These are phyloP conservation scores for Picochlorum sp. DNA, from an alignment of 139 green algal species.

Conservation along the genomic window DNA sequence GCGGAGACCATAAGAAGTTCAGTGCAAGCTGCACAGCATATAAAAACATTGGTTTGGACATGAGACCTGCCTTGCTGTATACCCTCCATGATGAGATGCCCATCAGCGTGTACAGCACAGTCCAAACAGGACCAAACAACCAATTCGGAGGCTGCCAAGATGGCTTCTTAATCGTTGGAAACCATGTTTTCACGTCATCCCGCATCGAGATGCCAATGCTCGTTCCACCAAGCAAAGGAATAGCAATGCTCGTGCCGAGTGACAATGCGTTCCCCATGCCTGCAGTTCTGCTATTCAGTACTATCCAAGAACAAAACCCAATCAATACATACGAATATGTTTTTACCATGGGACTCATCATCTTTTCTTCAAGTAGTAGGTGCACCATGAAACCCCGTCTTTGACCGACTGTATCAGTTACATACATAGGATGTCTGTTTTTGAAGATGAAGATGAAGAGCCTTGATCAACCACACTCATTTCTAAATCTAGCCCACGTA, in stretches of 20 bases:
- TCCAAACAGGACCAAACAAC: constrained; percentile 42
- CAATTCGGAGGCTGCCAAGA: constrained; percentile 33
- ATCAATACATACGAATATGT: no score
- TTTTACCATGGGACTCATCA: neutral
- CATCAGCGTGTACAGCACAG: constrained; percentile 27
- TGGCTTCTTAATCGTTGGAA: constrained; percentile 36
- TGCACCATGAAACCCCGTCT: neutral
- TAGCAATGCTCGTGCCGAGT: constrained; percentile 18
- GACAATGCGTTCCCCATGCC: constrained; percentile 23
- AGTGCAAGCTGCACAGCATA: constrained; percentile 24
- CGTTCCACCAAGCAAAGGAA: constrained; percentile 27
- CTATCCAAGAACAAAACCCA: no score
- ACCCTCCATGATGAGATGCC: constrained; percentile 28
- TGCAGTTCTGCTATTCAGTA: neutral
- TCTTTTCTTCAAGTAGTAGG: no score
- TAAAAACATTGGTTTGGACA: constrained; percentile 17
- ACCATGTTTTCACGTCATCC: constrained; percentile 39
- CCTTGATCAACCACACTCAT: no score
- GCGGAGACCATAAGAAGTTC: constrained; percentile 29
- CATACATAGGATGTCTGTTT: no score
- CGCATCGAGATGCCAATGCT: constrained; percentile 19
- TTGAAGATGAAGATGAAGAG: no score
- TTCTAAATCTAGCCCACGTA: no score
- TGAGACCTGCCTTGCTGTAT: constrained; percentile 13
- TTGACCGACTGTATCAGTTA: no score